Base-by-base conservation (phyloP, 306 rosid genomes). In the Comarum palustre region DNA sequence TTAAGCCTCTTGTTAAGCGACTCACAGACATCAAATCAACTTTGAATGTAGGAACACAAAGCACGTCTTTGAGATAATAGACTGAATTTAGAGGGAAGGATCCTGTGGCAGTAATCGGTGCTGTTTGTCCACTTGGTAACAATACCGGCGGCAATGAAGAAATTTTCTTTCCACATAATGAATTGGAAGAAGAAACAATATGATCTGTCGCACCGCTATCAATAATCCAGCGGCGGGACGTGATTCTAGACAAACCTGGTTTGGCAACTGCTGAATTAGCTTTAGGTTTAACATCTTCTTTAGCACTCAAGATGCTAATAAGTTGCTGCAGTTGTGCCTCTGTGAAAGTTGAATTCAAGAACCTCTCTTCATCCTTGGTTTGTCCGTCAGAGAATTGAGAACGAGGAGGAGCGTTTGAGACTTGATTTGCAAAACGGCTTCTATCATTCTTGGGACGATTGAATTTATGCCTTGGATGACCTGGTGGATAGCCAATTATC, bases 21-120 rank as follows among this genome's bases (percentile, higher is more conserved):
- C 64, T 71, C 0, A 52, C 36, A 1, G 25, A 71, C 46, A 71
- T 51, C 2, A 71, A 8, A n/a, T 71, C 12, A 13, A 71, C 64
- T 34, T 71, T 71, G 8, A 71, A 71, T 9, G 66, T 71, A 54
- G 25, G 66, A 29, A 69, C 73, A 69, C 29, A 48, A 15, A 48
- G 10, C 36, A 69, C 61, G 47, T 46, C 52, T 12, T 9, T 2
- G 6, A 69, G 15, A 47, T 43, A 22, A 67, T 19, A 43, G 19
- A 5, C 4, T 4, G 52, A 67, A 43, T 29, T 15, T 3, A 59
- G 6, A 27, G 3, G 39, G 2, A 57, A 15, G 5, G 17, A 57
- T 57, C 31, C 14, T 6, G 13, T 58, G 15, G 16, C 19, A 17
- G 8, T 16, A 16, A 68, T 68, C 1, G 12, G 8, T 20, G 57